phyloP scores from a whole-genome alignment of 441 rosid genomes.

The Eruca vesicaria region DNA sequence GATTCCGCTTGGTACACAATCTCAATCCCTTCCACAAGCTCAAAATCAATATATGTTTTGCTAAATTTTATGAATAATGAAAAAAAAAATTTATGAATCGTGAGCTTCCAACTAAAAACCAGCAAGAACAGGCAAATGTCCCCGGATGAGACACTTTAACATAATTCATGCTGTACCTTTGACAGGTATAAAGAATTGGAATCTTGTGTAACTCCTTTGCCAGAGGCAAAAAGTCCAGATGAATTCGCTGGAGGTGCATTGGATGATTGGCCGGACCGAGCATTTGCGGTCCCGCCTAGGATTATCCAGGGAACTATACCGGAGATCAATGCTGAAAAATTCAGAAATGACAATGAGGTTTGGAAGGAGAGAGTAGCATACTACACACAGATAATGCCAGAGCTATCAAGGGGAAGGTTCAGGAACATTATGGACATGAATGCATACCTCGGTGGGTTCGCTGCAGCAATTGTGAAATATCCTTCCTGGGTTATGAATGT shows the following conservation, averaged over 20 bases:
- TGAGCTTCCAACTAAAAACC: not conserved
- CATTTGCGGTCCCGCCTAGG: conserved; percentile 76
- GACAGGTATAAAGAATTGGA: conserved; percentile 77
- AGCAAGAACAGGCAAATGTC: not conserved
- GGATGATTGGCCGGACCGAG: conserved; percentile 86
- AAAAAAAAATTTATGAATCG: not conserved
- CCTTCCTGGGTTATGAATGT: too few species aligned
- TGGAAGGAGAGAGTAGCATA: conserved; percentile 71
- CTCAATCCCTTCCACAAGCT: not conserved
- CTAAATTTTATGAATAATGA: too few species aligned
- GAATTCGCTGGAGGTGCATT: conserved; percentile 85
- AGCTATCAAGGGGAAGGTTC: conserved; percentile 59
- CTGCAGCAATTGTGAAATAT: conserved; percentile 48
- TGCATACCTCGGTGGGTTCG: conserved; percentile 65
- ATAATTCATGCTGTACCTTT: not conserved
- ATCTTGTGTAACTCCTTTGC: conserved; percentile 77
- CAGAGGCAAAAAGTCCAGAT: conserved; percentile 67
- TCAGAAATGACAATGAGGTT: conserved; percentile 57
- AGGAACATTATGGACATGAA: conserved; percentile 77
- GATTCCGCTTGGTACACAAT: conserved; percentile 71
- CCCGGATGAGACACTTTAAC: not conserved
- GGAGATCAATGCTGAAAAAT: conserved; percentile 59
- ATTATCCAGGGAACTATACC: conserved; percentile 60
- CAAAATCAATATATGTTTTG: not conserved
- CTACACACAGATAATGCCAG: conserved; percentile 55